These are phyloP conservation scores for Leavenworthia alabamica DNA, from an alignment of 345 rosid genomes.

Conservation along the genomic window DNA sequence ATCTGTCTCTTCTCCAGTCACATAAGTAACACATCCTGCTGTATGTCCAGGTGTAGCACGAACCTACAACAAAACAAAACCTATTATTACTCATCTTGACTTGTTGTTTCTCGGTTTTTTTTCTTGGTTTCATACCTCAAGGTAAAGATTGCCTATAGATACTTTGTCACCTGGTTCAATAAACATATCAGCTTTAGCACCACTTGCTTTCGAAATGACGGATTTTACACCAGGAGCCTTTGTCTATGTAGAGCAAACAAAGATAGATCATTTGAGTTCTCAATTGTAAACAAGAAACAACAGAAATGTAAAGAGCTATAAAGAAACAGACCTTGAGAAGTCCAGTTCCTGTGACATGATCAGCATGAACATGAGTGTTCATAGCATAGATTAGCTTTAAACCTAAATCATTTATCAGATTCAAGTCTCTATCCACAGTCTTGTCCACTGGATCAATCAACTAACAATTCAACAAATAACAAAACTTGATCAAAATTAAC, in stretches of 20 bases:
- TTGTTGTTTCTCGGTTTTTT: not conserved
- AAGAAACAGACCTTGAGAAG: slow-evolving; percentile 58
- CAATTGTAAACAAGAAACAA: not conserved
- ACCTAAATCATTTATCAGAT: slow-evolving; percentile 59
- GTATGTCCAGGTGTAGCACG: slow-evolving; percentile 97
- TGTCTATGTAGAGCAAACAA: slow-evolving; percentile 31
- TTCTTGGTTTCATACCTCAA: slow-evolving; percentile 44
- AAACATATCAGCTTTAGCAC: slow-evolving; percentile 70
- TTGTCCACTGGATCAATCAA: slow-evolving; percentile 92
- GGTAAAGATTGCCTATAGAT: slow-evolving; percentile 55
- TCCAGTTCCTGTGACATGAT: slow-evolving; percentile 91
- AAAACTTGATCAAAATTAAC: not conserved
- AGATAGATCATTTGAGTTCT: slow-evolving; percentile 1
- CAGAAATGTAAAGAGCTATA: not conserved
- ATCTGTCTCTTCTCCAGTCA: slow-evolving; percentile 69
- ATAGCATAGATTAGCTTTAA: slow-evolving; percentile 69
- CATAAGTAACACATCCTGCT: slow-evolving; percentile 83
- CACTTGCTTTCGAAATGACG: slow-evolving; percentile 71
- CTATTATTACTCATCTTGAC: not conserved
- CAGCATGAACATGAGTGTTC: slow-evolving; percentile 98
- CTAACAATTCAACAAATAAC: slow-evolving; percentile 26
- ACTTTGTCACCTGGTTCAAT: slow-evolving; percentile 67
- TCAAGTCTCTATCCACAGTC: slow-evolving; percentile 82
- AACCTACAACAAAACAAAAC: slow-evolving; percentile 36
- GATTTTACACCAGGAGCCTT: slow-evolving; percentile 60